These are phyloP conservation scores for Cladosporium sp. DNA, from an alignment of 2,329 filamentous ascomycete genomes.

Conservation along the genomic window DNA sequence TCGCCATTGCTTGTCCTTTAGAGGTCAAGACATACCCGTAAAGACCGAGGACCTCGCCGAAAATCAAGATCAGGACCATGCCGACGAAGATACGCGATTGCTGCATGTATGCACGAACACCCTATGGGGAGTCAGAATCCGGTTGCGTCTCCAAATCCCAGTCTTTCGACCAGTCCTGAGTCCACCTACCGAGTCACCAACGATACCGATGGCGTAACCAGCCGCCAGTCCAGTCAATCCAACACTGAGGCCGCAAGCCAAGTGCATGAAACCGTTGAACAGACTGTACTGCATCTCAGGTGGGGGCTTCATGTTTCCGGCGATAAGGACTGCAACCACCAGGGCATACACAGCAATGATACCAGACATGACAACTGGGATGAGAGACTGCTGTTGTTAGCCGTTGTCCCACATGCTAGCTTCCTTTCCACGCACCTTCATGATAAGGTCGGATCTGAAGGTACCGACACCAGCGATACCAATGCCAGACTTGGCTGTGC, in stretches of 20 bases:
- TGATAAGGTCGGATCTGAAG: slow-evolving; percentile 83
- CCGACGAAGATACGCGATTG: slow-evolving; percentile 96
- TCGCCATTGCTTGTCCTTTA: not conserved
- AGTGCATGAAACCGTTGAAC: slow-evolving; percentile 91
- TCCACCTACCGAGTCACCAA: slow-evolving; percentile 76
- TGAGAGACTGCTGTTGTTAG: slow-evolving; percentile 64
- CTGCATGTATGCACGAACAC: slow-evolving; percentile 92
- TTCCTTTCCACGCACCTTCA: slow-evolving; percentile 67
- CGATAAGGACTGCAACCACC: slow-evolving; percentile 94
- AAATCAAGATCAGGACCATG: slow-evolving; percentile 98
- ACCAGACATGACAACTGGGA: slow-evolving; percentile 96
- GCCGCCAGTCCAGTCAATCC: slow-evolving; percentile 91
- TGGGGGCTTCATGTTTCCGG: slow-evolving; percentile 79
- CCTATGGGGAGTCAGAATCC: slow-evolving; percentile 44
- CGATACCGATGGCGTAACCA: slow-evolving; percentile 93
- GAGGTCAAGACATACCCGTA: slow-evolving; percentile 71
- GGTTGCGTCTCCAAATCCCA: not conserved
- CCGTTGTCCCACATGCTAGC: not conserved
- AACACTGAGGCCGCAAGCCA: slow-evolving; percentile 86
- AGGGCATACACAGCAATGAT: slow-evolving; percentile 98
- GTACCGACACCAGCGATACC: slow-evolving; percentile 84
- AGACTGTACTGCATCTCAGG: slow-evolving; percentile 72
- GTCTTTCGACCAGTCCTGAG: not conserved
- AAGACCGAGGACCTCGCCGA: slow-evolving; percentile 93
- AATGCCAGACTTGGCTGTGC: slow-evolving; percentile 85